phyloP scores from a whole-genome alignment of 768 basidiomycete species.

The Calocera cornea region DNA sequence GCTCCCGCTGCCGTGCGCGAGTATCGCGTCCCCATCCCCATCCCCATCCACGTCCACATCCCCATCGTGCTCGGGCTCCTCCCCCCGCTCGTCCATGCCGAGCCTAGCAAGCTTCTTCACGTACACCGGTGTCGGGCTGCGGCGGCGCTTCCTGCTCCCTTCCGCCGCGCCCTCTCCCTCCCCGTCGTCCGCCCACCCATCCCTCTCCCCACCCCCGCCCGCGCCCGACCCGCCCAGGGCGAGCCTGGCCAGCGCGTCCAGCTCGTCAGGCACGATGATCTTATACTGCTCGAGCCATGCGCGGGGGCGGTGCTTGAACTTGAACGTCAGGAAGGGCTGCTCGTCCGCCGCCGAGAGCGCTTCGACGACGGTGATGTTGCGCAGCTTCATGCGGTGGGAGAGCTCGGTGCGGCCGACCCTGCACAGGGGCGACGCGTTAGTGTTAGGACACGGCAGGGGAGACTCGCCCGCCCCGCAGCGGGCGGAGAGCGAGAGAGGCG shows the following conservation, averaged over 20 bases:
- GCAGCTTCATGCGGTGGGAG: not conserved
- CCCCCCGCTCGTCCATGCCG: not conserved
- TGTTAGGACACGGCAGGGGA: not conserved
- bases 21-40: not conserved
- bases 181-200: not conserved
- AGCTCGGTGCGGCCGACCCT: not conserved
- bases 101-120: slow-evolving; percentile 1
- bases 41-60: not conserved
- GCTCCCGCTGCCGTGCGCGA: too few relatives aligned
- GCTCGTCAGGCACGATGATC: not conserved
- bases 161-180: not conserved
- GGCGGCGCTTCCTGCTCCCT: not conserved
- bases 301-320: not conserved
- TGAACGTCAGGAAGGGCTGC: not conserved
- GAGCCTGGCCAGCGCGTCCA: not conserved
- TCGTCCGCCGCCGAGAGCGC: not conserved
- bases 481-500: too few relatives aligned
- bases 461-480: too few relatives aligned
- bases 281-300: not conserved
- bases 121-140: not conserved
- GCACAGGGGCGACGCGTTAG: too few relatives aligned
- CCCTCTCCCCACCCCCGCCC: too few relatives aligned
- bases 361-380: not conserved
- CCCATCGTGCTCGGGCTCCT: not conserved
- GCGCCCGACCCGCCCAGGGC: not conserved